Percentiles rank a stretch among this genome's conserved stretches.
These are phyloP conservation scores for Yamadazyma sp. DNA, from an alignment of 805 yeast genomes.

Conservation along the genomic window DNA sequence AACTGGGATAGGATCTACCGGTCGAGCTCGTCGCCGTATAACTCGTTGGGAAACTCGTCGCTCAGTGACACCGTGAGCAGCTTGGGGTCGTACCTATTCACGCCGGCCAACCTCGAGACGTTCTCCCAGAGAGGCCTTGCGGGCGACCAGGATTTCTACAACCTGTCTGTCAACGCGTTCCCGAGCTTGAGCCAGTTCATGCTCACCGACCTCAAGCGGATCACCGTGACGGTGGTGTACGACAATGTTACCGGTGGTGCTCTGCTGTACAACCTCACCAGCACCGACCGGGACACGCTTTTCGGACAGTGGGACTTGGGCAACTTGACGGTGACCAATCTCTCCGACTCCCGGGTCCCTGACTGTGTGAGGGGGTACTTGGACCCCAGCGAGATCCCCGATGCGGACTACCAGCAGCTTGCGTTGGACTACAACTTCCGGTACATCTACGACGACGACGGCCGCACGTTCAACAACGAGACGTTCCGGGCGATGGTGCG, in stretches of 20 bases:
- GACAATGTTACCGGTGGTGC: slow-evolving; percentile 20
- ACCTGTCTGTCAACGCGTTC: slow-evolving; percentile 19
- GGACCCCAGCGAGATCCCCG: slow-evolving; percentile 2
- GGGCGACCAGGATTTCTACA: slow-evolving; percentile 20
- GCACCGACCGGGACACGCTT: slow-evolving; percentile 19
- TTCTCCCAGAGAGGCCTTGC: slow-evolving; percentile 7
- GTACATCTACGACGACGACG: slow-evolving; percentile 33
- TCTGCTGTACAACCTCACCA: slow-evolving; percentile 23
- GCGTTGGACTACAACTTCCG: slow-evolving; percentile 25
- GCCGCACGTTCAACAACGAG: slow-evolving; percentile 35
- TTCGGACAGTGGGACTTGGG: slow-evolving; percentile 7
- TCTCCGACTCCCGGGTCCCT: background rate
- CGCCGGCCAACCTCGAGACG: slow-evolving; percentile 25
- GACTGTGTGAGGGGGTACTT: slow-evolving; percentile 3
- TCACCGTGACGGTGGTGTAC: slow-evolving; percentile 25
- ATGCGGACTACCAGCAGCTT: slow-evolving; percentile 8
- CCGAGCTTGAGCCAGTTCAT: slow-evolving; percentile 32
- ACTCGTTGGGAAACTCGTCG: slow-evolving; percentile 27
- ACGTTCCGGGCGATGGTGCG: slow-evolving; percentile 39
- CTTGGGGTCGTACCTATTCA: slow-evolving; percentile 23
- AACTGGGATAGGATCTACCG: slow-evolving; percentile 10
- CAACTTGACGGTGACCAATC: background rate
- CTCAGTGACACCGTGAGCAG: slow-evolving; percentile 24
- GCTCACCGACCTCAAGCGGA: slow-evolving; percentile 26
- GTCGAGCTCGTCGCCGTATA: slow-evolving; percentile 9